Evolutionary conservation across 768 basidiomycete genomes (phyloP), one percentile per base, ranked within the genome.

Genomic region (Gloeophyllum trabeum): DNA sequence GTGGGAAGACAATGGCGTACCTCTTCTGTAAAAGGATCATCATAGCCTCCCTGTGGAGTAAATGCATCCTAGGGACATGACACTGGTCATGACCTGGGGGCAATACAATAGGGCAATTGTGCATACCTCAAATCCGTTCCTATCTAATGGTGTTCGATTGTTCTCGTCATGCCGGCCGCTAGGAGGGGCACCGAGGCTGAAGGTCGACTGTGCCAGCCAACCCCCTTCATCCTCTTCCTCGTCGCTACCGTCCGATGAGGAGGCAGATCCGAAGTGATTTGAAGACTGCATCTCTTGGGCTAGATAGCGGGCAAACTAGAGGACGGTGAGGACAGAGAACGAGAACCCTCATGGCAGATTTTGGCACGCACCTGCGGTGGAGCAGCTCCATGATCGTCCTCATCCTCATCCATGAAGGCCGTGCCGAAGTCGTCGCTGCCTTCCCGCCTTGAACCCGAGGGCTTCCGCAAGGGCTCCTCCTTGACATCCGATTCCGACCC

Each of bases 271-370:
- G 45, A 76, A 70, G 39, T 71, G 70, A 43, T 79, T 79, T 20
- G 72, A 64, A 0, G 75, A 63, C 43, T 76, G 74, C 49, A 88
- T 79, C 52, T 88, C 83, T 46, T 81, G 76, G 4, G 76, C 75
- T 23, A 88, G 67, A 54, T 90, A 91, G 23, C 77, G 70, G 14
- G 84, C 81, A 59, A 92, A 91, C 87, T 91, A 38, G 35, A 20
- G 10, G 23, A 21, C 32, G 20, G 10, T 10, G 7, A 7, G 20
- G 12, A 7, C 12, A 19, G 10, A 10, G 36, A 10, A 37, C 7
- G 10, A 37, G 36, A 16, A 10, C 16, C 16, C 10, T 19, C 13
- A 37, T 37, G 20, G 10, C 7, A 37, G 10, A 37, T 7, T 12
- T 6, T 37, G 7, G n/a, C 7, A 55, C 64, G 28, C 38, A 74